Conservation (phyloP, 352 stramenopile species). For the Phytophthora tentaculata region DNA sequence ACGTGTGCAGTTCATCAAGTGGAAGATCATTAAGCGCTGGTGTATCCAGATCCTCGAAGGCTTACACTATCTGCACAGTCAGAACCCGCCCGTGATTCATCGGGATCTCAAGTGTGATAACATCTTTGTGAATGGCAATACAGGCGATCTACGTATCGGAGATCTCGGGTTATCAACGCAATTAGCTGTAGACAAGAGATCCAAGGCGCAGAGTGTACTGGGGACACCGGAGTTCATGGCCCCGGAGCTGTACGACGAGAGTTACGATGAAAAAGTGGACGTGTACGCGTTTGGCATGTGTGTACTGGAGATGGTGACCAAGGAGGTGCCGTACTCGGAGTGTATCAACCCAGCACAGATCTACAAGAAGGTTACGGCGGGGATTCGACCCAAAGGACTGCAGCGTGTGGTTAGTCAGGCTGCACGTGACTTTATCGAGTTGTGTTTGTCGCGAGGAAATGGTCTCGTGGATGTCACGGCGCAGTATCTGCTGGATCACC, state of each 20-base stretch:
- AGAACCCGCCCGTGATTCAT: conserved; percentile 92
- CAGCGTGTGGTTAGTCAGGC: conserved; percentile 78
- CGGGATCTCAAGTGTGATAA: conserved; percentile 96
- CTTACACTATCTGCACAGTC: conserved; percentile 92
- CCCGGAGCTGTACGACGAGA: conserved; percentile 98
- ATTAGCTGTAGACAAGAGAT: conserved; percentile 76
- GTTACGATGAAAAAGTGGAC: conserved; percentile 97
- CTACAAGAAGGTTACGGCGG: conserved; percentile 92
- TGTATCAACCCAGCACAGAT: conserved; percentile 93
- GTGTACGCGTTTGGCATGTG: conserved; percentile 99
- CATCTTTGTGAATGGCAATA: conserved; percentile 99
- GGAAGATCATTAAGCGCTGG: conserved; percentile 99
- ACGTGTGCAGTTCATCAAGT: conserved; percentile 97
- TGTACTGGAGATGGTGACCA: conserved; percentile 99
- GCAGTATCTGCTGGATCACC: conserved; percentile 75
- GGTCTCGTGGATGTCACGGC: conserved; percentile 83
- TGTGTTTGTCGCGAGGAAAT: conserved; percentile 83
- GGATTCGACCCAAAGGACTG: conserved; percentile 75
- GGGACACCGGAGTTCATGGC: conserved; percentile 99
- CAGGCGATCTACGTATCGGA: conserved; percentile 97
- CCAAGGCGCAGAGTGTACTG: conserved; percentile 92
- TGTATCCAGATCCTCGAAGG: conserved; percentile 97
- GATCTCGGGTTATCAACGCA: conserved; percentile 95
- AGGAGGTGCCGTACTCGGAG: conserved; percentile 98
- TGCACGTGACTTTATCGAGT: conserved; percentile 83